Conservation (phyloP, 2,329 filamentous ascomycete genomes). For the Xylaria sp. region DNA sequence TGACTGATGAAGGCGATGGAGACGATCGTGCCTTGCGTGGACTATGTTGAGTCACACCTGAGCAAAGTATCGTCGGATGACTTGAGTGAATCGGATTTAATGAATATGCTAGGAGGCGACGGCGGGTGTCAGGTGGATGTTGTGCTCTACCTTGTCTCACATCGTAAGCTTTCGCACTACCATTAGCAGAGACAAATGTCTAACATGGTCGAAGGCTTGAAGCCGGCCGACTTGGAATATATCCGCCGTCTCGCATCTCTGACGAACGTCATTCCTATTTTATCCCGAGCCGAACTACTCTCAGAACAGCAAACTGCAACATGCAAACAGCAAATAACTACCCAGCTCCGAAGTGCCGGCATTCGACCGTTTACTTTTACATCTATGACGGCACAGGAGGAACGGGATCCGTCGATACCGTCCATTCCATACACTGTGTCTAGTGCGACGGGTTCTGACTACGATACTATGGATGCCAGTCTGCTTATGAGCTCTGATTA, state of each 20-base stretch:
- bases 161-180: slow-evolving; percentile 63
- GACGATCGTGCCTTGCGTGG: slow-evolving; percentile 67
- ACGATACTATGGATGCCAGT: slow-evolving; percentile 90
- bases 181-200: background rate
- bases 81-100: slow-evolving; percentile 77
- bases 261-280: slow-evolving; percentile 86
- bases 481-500: slow-evolving; percentile 94
- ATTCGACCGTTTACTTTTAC: slow-evolving; percentile 76
- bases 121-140: slow-evolving; percentile 87
- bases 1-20: slow-evolving; percentile 55
- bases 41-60: slow-evolving; percentile 79
- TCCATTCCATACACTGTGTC: slow-evolving; percentile 78
- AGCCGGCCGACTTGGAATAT: slow-evolving; percentile 74
- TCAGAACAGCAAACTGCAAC: slow-evolving; percentile 64
- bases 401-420: slow-evolving; percentile 40
- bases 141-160: slow-evolving; percentile 82
- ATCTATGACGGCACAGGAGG: slow-evolving; percentile 46
- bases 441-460: slow-evolving; percentile 74
- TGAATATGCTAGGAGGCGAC: slow-evolving; percentile 80
- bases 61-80: slow-evolving; percentile 69
- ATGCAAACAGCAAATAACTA: slow-evolving; percentile 68
- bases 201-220: slow-evolving; percentile 58
- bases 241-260: slow-evolving; percentile 75
- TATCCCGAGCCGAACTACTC: slow-evolving; percentile 80
- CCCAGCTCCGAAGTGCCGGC: slow-evolving; percentile 64